These are phyloP conservation scores for Eudorina sp. DNA, from an alignment of 139 green algal species.

Conservation along the genomic window DNA sequence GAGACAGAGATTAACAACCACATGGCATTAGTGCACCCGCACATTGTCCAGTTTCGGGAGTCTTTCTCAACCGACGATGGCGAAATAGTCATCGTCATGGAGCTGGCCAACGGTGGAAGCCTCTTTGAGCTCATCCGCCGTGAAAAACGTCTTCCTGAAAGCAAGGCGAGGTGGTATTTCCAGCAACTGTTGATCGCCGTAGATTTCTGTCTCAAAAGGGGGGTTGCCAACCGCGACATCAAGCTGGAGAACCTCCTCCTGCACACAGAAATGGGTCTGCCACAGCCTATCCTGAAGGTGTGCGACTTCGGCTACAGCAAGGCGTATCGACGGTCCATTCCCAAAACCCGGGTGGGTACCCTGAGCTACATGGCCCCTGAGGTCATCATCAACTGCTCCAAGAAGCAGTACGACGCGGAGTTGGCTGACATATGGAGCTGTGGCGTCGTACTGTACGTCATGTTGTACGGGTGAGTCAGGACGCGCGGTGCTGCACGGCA, in stretches of 20 bases:
- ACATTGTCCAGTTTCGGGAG: constrained; percentile 96
- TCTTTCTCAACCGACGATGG: constrained; percentile 80
- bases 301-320: constrained; percentile 94
- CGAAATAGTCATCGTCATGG: constrained; percentile 83
- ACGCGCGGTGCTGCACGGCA: too few species aligned
- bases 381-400: constrained; percentile 75
- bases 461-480: constrained; percentile 70
- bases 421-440: constrained; percentile 85
- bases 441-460: constrained; percentile 85
- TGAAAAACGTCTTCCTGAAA: constrained; percentile 88
- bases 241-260: constrained; percentile 98
- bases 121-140: constrained; percentile 92
- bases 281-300: constrained; percentile 92
- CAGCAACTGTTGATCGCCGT: constrained; percentile 96
- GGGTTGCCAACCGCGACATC: constrained; percentile 91
- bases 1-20: constrained; percentile 95
- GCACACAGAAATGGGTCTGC: constrained; percentile 80
- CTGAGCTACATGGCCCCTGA: constrained; percentile 97
- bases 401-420: constrained; percentile 58
- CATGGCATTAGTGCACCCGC: constrained; percentile 89
- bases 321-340: constrained; percentile 78
- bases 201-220: constrained; percentile 84
- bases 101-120: constrained; percentile 91
- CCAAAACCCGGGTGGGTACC: constrained; percentile 87
- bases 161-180: constrained; percentile 86